A percentile compares a stretch with the other conserved stretches of the same genome.
Evolutionary conservation across 148 eudicot genomes (phyloP).

Genomic region (Pharnaceum exiguum): DNA sequence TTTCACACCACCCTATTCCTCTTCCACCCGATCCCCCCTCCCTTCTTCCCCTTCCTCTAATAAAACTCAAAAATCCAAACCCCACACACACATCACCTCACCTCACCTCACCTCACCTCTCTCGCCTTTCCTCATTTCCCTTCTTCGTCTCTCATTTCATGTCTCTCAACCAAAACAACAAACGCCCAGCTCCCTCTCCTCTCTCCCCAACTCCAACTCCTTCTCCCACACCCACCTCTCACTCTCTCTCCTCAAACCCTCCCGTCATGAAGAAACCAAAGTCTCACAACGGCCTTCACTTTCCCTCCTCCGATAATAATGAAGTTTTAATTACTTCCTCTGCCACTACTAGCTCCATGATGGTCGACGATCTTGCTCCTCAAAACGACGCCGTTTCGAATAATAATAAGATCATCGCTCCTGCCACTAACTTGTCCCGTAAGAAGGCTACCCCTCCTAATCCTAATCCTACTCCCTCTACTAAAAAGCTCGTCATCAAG

Average conservation of each 20-base stretch:
- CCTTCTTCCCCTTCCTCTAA: too few relatives aligned
- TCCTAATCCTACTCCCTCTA: slow-evolving; percentile 75
- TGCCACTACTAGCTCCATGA: slow-evolving; percentile 7
- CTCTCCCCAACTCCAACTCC: too few relatives aligned
- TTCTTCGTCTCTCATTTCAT: slow-evolving; percentile 26
- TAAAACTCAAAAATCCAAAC: too few relatives aligned
- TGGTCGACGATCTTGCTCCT: slow-evolving; percentile 16
- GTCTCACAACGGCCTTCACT: slow-evolving; percentile 20
- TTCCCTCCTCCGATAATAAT: background rate
- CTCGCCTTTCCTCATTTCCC: too few relatives aligned
- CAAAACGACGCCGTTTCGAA: background rate
- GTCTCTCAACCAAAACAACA: slow-evolving; percentile 28
- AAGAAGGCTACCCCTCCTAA: slow-evolving; percentile 92
- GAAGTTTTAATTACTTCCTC: too few relatives aligned
- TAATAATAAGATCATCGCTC: slow-evolving; percentile 16
- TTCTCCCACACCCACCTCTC: background rate
- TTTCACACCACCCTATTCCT: too few relatives aligned
- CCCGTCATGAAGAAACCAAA: slow-evolving; percentile 29
- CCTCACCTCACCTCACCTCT: too few relatives aligned
- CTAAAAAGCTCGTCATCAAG: slow-evolving; percentile 87
- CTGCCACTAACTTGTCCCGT: slow-evolving; percentile 64
- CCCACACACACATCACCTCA: too few relatives aligned
- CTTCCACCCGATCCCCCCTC: too few relatives aligned
- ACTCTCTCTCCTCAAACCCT: background rate
- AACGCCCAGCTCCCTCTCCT: slow-evolving; percentile 29